Conservation (phyloP, 2,329 filamentous ascomycete species). For the Cladosporium cucumerinum region DNA sequence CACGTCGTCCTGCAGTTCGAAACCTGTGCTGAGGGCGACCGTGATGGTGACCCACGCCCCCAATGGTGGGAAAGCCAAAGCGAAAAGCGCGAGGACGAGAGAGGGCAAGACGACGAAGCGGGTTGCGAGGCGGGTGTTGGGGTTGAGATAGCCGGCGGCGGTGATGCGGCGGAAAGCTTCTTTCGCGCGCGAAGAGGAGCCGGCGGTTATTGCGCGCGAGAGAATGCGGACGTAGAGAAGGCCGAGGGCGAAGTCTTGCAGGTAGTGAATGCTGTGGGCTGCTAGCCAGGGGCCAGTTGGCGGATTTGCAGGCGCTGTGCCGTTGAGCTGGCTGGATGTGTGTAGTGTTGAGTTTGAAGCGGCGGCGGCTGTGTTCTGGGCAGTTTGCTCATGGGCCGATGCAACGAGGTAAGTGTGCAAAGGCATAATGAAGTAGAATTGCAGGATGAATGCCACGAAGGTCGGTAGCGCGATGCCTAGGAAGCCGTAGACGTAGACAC, state of each 20-base stretch:
- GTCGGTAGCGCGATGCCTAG: constrained; percentile 78
- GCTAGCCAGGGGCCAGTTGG: constrained; percentile 28
- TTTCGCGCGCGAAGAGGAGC: constrained; percentile 68
- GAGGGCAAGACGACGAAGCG: constrained; percentile 82
- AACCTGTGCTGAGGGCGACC: constrained; percentile 18
- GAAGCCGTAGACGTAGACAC: constrained; percentile 72
- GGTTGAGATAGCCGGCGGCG: constrained; percentile 68
- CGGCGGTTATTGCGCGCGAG: constrained; percentile 64
- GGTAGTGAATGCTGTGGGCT: constrained; percentile 73
- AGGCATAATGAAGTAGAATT: constrained; percentile 85
- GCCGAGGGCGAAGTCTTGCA: constrained; percentile 92
- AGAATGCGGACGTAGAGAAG: constrained; percentile 80
- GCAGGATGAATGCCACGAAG: constrained; percentile 72
- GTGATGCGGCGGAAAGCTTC: constrained; percentile 69
- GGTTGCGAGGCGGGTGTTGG: constrained; percentile 75
- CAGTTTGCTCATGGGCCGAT: constrained; percentile 21
- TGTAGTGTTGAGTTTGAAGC: not conserved
- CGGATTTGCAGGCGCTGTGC: constrained; percentile 7
- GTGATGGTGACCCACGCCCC: constrained; percentile 54
- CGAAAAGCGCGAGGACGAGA: constrained; percentile 56
- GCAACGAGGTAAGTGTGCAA: constrained; percentile 65
- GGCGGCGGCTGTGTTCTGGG: constrained; percentile 13
- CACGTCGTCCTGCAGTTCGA: not conserved
- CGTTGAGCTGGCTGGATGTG: not conserved
- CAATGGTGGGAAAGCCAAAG: constrained; percentile 63